Percentiles rank a stretch among this genome's conserved stretches.
Conservation (phyloP, 257 asterid genomes). For the Knoxia roxburghii region DNA sequence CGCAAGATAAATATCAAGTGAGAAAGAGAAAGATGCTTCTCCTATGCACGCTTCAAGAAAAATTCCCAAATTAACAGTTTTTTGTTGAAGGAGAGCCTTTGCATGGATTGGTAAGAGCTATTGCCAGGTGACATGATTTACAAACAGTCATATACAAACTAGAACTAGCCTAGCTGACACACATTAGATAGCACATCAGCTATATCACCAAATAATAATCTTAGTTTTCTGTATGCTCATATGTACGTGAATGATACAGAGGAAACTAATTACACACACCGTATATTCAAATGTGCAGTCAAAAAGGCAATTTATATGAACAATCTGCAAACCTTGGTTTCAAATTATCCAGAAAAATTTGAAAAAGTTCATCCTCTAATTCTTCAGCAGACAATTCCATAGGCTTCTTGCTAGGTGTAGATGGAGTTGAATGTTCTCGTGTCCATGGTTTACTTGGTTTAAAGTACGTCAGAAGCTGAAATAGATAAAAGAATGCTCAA, state of each 20-base stretch:
- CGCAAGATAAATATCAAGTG: too few relatives aligned
- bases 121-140: too few relatives aligned
- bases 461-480: conserved; percentile 48
- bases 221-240: background rate
- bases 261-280: background rate
- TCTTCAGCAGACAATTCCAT: conserved; percentile 39
- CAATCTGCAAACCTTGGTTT: conserved; percentile 44
- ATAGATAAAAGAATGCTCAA: conserved; percentile 8
- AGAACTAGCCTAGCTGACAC: too few relatives aligned
- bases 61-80: too few relatives aligned
- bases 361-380: conserved; percentile 49
- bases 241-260: background rate
- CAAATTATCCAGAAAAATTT: conserved; percentile 36
- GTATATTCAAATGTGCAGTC: too few relatives aligned
- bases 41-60: too few relatives aligned
- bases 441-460: conserved; percentile 65
- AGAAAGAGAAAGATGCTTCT: too few relatives aligned
- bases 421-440: conserved; percentile 38
- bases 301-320: background rate
- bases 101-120: too few relatives aligned
- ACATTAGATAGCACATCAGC: too few relatives aligned
- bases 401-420: conserved; percentile 38
- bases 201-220: too few relatives aligned
- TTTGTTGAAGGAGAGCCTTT: too few relatives aligned
- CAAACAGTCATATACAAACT: too few relatives aligned